Percentiles rank a stretch among this genome's conserved stretches.
Evolutionary conservation across 768 basidiomycete species (phyloP).

Genomic region (Pleurotus eryngii): DNA sequence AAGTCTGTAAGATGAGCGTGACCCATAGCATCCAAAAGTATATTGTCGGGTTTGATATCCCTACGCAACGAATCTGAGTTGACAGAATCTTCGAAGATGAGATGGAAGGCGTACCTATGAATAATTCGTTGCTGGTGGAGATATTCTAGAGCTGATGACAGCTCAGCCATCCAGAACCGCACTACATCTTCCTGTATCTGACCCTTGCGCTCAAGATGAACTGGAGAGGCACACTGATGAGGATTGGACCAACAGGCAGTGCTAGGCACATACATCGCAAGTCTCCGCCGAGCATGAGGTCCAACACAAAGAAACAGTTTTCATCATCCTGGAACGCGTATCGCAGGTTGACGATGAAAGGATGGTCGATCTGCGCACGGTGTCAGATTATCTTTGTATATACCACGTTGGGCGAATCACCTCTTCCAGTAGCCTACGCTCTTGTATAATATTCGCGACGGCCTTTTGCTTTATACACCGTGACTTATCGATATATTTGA

Average conservation of each 20-base stretch:
- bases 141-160: constrained; percentile 81
- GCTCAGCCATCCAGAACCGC: constrained; percentile 86
- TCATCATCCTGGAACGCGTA: constrained; percentile 98
- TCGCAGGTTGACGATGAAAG: constrained; percentile 85
- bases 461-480: constrained; percentile 89
- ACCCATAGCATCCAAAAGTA: constrained; percentile 88
- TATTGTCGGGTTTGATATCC: constrained; percentile 96
- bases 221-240: constrained; percentile 34
- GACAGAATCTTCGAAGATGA: constrained; percentile 4
- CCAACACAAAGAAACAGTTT: constrained; percentile 96
- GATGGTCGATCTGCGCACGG: constrained; percentile 69
- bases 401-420: constrained; percentile 33
- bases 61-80: constrained; percentile 34
- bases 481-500: constrained; percentile 98
- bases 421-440: constrained; percentile 89
- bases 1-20: constrained; percentile 98
- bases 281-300: constrained; percentile 95
- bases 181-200: constrained; percentile 70
- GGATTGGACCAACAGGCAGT: not conserved
- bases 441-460: constrained; percentile 90
- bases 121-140: constrained; percentile 91
- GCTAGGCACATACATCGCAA: constrained; percentile 68
- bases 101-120: constrained; percentile 64
- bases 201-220: constrained; percentile 76
- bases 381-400: not conserved